phyloP scores from a whole-genome alignment of 2,329 filamentous ascomycete genomes.

The Fusarium sp. region DNA sequence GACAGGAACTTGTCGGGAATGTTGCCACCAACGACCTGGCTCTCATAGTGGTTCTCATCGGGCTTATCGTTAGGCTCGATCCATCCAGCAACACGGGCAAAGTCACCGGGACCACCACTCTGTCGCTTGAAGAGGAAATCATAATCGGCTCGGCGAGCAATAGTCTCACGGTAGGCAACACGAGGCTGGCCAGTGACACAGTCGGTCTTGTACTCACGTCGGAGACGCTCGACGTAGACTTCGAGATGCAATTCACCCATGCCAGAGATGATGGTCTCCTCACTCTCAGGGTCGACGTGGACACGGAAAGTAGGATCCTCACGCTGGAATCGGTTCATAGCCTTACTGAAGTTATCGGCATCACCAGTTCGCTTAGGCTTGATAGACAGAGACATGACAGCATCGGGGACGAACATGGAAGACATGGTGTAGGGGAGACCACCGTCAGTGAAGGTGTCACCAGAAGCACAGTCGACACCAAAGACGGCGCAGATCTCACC shows the following conservation, averaged over 20 bases:
- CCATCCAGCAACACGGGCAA: slow-evolving; percentile 89
- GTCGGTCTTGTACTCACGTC: slow-evolving; percentile 95
- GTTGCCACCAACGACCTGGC: slow-evolving; percentile 86
- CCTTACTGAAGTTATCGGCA: slow-evolving; percentile 94
- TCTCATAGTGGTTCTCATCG: slow-evolving; percentile 84
- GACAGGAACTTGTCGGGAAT: slow-evolving; percentile 97
- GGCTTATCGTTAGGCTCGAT: slow-evolving; percentile 85
- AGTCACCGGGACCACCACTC: slow-evolving; percentile 94
- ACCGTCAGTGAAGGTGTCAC: slow-evolving; percentile 97
- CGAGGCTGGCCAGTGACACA: slow-evolving; percentile 96
- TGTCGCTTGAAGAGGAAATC: slow-evolving; percentile 97
- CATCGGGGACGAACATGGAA: slow-evolving; percentile 97
- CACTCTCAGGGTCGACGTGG: slow-evolving; percentile 88
- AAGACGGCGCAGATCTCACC: slow-evolving; percentile 99
- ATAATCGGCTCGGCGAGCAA: slow-evolving; percentile 82
- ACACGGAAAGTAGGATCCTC: slow-evolving; percentile 98
- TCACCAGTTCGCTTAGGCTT: slow-evolving; percentile 95
- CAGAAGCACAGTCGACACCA: slow-evolving; percentile 96
- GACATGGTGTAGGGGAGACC: slow-evolving; percentile 93
- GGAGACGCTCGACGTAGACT: slow-evolving; percentile 97
- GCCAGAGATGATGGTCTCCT: slow-evolving; percentile 97
- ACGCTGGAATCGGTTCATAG: slow-evolving; percentile 98
- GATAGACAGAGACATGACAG: slow-evolving; percentile 98
- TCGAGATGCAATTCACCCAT: slow-evolving; percentile 98
- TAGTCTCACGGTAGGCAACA: slow-evolving; percentile 96